phyloP scores from a whole-genome alignment of 2,329 filamentous ascomycete species.

The Lasiodiplodia theobromae region DNA sequence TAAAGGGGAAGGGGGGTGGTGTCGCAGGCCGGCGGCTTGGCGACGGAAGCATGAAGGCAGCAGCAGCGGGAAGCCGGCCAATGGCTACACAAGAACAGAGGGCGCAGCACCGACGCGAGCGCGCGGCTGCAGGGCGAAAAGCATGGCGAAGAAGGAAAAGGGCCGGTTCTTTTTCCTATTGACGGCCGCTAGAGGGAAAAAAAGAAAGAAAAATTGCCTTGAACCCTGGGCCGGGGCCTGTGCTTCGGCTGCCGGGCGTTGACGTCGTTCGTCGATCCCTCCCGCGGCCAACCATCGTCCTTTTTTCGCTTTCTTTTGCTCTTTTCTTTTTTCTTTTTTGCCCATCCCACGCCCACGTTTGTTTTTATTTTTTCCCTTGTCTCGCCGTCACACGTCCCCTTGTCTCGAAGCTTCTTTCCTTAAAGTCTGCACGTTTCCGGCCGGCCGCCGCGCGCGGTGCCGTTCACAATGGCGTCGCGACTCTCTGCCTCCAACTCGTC shows the following conservation, averaged over 20 bases:
- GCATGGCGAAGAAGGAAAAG: background rate
- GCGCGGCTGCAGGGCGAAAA: background rate
- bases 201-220: constrained; percentile 17
- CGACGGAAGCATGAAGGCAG: background rate
- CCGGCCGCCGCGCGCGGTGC: background rate
- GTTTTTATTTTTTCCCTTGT: constrained; percentile 2
- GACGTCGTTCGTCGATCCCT: background rate
- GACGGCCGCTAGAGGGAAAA: constrained; percentile 1
- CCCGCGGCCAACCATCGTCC: background rate
- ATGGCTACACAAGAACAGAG: background rate
- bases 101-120: no score
- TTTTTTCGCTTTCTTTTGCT: constrained; percentile 16
- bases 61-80: background rate
- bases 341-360: background rate
- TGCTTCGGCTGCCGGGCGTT: background rate
- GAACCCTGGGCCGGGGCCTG: background rate
- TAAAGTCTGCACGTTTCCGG: constrained; percentile 5
- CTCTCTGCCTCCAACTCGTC: constrained; percentile 6
- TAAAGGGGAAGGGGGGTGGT: background rate
- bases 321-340: constrained; percentile 13
- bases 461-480: constrained; percentile 17
- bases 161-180: background rate
- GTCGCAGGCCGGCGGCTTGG: background rate
- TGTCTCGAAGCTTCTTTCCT: background rate
- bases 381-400: background rate